These are phyloP conservation scores for Podospora didyma DNA, from an alignment of 495 filamentous ascomycete genomes.

Conservation along the genomic window DNA sequence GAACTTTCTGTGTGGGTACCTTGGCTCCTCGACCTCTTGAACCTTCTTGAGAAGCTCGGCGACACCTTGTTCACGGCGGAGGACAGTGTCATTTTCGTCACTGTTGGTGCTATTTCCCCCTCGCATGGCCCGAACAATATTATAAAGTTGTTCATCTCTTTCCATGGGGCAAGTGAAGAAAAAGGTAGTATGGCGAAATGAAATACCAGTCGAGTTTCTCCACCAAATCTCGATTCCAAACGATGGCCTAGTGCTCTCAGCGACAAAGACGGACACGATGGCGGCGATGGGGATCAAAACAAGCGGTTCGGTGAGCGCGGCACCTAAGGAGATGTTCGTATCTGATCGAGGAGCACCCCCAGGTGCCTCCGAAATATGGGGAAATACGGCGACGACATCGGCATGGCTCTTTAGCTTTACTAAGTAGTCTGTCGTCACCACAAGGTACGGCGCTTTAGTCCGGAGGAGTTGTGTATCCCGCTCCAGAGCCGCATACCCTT, in stretches of 20 bases:
- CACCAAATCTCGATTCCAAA: conserved; percentile 84
- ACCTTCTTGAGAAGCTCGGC: conserved; percentile 61
- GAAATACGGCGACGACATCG: conserved; percentile 46
- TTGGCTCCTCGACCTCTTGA: conserved; percentile 60
- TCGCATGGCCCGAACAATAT: conserved; percentile 59
- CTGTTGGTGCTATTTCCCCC: conserved; percentile 22
- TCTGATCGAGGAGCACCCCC: neutral
- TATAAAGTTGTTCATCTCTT: conserved; percentile 68
- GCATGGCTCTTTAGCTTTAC: conserved; percentile 76
- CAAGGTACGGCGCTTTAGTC: conserved; percentile 83
- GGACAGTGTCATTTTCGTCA: conserved; percentile 34
- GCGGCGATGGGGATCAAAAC: conserved; percentile 60
- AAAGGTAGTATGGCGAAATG: conserved; percentile 49
- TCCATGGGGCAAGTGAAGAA: conserved; percentile 71
- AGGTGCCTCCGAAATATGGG: conserved; percentile 18
- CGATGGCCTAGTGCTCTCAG: conserved; percentile 75
- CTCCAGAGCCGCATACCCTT: conserved; percentile 68
- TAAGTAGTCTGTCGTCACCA: conserved; percentile 82
- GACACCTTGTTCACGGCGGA: conserved; percentile 56
- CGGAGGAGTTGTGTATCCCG: conserved; percentile 75
- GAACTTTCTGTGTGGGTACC: conserved; percentile 66
- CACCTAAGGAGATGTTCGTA: neutral
- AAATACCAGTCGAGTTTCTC: conserved; percentile 57
- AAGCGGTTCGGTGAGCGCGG: conserved; percentile 19
- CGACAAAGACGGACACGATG: conserved; percentile 70